These are phyloP conservation scores for Cercospora beticola DNA, from an alignment of 2,329 filamentous ascomycete genomes.

Conservation along the genomic window DNA sequence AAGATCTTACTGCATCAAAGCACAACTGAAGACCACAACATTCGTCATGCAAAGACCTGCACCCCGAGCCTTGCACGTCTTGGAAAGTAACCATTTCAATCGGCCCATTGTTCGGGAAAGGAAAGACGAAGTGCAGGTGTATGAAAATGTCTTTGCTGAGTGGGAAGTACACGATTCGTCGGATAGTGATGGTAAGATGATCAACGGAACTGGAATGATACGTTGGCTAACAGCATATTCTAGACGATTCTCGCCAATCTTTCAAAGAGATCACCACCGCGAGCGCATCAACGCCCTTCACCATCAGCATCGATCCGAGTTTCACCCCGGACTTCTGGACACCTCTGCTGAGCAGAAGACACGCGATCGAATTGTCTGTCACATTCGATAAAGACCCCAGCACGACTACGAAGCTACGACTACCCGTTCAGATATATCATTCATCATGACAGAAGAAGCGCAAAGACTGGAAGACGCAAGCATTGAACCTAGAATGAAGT, in stretches of 20 bases:
- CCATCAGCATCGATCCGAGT: not conserved
- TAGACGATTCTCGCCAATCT: slow-evolving; percentile 11
- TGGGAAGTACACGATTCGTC: slow-evolving; percentile 16
- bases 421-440: slow-evolving; percentile 18
- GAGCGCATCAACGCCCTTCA: slow-evolving; percentile 10
- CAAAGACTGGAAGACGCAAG: not conserved
- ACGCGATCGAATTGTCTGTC: slow-evolving; percentile 16
- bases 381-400: slow-evolving; percentile 17
- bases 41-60: slow-evolving; percentile 15
- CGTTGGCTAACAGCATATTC: not conserved
- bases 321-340: slow-evolving; percentile 17
- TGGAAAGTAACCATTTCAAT: not conserved
- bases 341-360: slow-evolving; percentile 15
- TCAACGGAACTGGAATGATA: not conserved
- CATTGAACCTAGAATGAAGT: not conserved
- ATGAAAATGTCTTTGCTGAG: slow-evolving; percentile 1
- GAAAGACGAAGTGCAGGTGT: slow-evolving; percentile 2
- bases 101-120: slow-evolving; percentile 9
- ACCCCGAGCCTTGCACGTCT: slow-evolving; percentile 4
- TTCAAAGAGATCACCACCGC: slow-evolving; percentile 16
- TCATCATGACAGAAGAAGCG: not conserved
- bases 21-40: slow-evolving; percentile 15
- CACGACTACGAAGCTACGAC: slow-evolving; percentile 12
- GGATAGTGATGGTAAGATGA: slow-evolving; percentile 17
- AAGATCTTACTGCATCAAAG: slow-evolving; percentile 11